These are phyloP conservation scores for Suhomyces maxii DNA, from an alignment of 1,139 yeast species.

Conservation along the genomic window DNA sequence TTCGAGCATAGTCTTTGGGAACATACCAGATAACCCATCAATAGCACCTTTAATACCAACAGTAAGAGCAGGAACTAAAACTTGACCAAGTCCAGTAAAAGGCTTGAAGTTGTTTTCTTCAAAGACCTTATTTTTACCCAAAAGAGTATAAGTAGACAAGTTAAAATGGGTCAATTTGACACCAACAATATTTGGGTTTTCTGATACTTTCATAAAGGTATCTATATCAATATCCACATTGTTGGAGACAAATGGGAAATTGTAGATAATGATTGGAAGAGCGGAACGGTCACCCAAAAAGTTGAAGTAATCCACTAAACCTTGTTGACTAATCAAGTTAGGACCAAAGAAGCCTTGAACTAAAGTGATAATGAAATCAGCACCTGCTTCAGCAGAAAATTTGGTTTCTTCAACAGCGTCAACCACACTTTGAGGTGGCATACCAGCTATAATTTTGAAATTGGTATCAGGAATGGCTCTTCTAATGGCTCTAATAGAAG, in stretches of 20 bases:
- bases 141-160: constrained; percentile 31
- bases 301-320: constrained; percentile 34
- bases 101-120: constrained; percentile 35
- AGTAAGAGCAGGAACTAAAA: constrained; percentile 42
- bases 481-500: constrained; percentile 22
- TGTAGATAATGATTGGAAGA: constrained; percentile 36
- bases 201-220: constrained; percentile 31
- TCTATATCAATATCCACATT: constrained; percentile 35
- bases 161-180: constrained; percentile 36
- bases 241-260: constrained; percentile 43
- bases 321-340: constrained; percentile 29
- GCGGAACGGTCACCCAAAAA: constrained; percentile 31
- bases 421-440: constrained; percentile 28
- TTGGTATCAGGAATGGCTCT: constrained; percentile 27
- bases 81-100: constrained; percentile 53
- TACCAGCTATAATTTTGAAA: constrained; percentile 37
- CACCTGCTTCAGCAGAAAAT: constrained; percentile 33
- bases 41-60: constrained; percentile 48
- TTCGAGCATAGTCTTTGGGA: constrained; percentile 41
- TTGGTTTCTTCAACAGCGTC: constrained; percentile 34
- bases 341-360: constrained; percentile 39
- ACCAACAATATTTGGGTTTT: constrained; percentile 38
- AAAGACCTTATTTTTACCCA: constrained; percentile 38
- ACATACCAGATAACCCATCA: constrained; percentile 46
- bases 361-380: constrained; percentile 32